phyloP scores from a whole-genome alignment of 352 stramenopile species.

The Lagenidium sp. region DNA sequence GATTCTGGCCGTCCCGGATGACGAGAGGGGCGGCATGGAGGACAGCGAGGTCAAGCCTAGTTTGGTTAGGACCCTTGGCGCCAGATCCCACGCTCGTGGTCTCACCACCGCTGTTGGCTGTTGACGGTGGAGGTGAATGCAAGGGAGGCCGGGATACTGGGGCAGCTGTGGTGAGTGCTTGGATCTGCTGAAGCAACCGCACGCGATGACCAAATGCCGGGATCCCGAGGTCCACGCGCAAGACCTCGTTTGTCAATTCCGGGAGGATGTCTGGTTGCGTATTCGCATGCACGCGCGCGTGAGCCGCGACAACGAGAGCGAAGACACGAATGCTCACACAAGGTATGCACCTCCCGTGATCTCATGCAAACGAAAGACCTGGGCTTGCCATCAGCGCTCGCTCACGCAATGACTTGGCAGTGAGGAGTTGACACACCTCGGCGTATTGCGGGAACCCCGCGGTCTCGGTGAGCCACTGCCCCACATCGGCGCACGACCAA shows the following conservation, averaged over 20 bases:
- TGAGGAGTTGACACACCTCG: constrained; percentile 4
- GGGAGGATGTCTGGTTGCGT: constrained; percentile 30
- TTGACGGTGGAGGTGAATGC: not conserved
- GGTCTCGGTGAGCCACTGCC: constrained; percentile 16
- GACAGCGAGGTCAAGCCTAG: constrained; percentile 66
- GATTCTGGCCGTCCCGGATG: constrained; percentile 59
- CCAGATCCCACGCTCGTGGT: not conserved
- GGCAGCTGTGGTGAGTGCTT: constrained; percentile 20
- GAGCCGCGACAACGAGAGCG: not conserved
- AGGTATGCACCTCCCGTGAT: constrained; percentile 14
- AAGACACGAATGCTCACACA: not conserved
- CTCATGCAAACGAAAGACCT: constrained; percentile 15
- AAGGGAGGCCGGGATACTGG: not conserved
- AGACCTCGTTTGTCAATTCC: constrained; percentile 47
- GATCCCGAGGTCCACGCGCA: constrained; percentile 60
- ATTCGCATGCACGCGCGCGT: not conserved
- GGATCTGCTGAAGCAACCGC: constrained; percentile 44
- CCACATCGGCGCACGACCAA: constrained; percentile 15
- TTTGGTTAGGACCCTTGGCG: constrained; percentile 20
- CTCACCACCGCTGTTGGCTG: no score
- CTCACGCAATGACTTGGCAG: not conserved
- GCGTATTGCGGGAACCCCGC: constrained; percentile 9
- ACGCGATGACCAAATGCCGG: constrained; percentile 47
- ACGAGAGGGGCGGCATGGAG: constrained; percentile 75
- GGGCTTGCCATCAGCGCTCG: not conserved